These are phyloP conservation scores for Larix kaempferi DNA, from an alignment of 75 land plant genomes.

Conservation along the genomic window DNA sequence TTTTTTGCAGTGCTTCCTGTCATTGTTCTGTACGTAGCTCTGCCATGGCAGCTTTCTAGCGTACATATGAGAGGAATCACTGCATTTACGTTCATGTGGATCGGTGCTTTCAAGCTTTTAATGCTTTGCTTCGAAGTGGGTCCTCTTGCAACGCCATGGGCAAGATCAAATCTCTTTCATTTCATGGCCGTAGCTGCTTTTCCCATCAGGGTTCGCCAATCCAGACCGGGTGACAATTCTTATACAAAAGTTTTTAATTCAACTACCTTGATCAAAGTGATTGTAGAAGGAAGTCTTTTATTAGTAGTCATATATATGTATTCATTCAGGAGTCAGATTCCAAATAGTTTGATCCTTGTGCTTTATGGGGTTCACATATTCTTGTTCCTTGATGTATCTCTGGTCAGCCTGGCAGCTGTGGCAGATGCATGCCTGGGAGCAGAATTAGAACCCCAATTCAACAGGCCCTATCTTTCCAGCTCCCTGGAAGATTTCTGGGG, in stretches of 20 bases:
- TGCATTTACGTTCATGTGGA: conserved; percentile 62
- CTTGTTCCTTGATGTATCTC: conserved; percentile 29
- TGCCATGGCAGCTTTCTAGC: conserved; percentile 33
- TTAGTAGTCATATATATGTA: conserved; percentile 6
- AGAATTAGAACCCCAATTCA: conserved; percentile 50
- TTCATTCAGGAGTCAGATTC: conserved; percentile 7
- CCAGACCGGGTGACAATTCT: neutral
- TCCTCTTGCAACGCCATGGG: conserved; percentile 33
- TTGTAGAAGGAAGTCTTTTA: conserved; percentile 13
- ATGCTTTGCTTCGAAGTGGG: conserved; percentile 63
- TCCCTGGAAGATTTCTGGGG: conserved; percentile 90
- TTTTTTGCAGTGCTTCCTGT: conserved; percentile 45
- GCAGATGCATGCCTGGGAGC: conserved; percentile 29
- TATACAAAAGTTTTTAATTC: neutral
- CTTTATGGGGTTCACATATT: conserved; percentile 39
- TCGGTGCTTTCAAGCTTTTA: conserved; percentile 62
- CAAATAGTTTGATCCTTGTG: conserved; percentile 13
- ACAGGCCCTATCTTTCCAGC: conserved; percentile 60
- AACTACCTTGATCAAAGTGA: neutral
- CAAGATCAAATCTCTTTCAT: conserved; percentile 13
- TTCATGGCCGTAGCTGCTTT: conserved; percentile 34
- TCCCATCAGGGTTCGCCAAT: conserved; percentile 30
- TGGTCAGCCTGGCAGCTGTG: conserved; percentile 24
- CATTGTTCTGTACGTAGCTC: conserved; percentile 28
- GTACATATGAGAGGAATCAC: conserved; percentile 30